These are phyloP conservation scores for Avena sativa DNA, from an alignment of 176 grass and related monocot genomes.

Conservation along the genomic window DNA sequence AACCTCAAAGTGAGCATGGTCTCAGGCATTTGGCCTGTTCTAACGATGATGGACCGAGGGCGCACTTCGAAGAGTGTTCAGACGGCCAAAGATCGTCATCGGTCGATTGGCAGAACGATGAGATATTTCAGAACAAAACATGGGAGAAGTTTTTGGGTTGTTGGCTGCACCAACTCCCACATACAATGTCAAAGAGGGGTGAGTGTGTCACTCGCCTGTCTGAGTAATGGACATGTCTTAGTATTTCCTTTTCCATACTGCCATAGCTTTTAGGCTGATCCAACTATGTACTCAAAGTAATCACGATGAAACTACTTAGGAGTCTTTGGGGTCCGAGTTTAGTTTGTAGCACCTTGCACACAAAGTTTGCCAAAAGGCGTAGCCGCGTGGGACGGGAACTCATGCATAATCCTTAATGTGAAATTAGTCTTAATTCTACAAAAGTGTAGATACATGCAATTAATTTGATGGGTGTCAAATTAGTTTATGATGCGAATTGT, in stretches of 20 bases:
- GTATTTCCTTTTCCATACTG: constrained; percentile 41
- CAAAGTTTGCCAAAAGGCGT: neutral
- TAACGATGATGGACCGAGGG: constrained; percentile 32
- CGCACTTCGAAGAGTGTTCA: constrained; percentile 44
- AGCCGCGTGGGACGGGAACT: neutral
- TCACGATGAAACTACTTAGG: neutral
- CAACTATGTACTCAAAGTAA: neutral
- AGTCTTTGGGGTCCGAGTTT: neutral
- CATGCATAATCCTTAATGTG: neutral
- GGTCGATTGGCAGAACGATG: constrained; percentile 35
- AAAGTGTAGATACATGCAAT: no score
- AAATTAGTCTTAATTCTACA: neutral
- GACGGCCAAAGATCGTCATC: constrained; percentile 55
- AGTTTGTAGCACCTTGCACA: neutral
- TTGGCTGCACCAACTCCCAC: constrained; percentile 65
- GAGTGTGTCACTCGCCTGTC: constrained; percentile 47
- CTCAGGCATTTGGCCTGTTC: constrained; percentile 43
- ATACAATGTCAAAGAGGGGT: constrained; percentile 53
- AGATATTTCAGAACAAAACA: constrained; percentile 13
- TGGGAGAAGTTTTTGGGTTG: constrained; percentile 53
- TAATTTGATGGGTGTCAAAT: no score
- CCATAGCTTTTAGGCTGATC: neutral
- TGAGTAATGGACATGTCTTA: constrained; percentile 30
- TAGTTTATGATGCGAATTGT: neutral
- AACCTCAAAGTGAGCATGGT: constrained; percentile 57